Percentiles rank a stretch among this genome's conserved stretches.
These are phyloP conservation scores for Mimosa bimucronata DNA, from an alignment of 306 rosid species.

Conservation along the genomic window DNA sequence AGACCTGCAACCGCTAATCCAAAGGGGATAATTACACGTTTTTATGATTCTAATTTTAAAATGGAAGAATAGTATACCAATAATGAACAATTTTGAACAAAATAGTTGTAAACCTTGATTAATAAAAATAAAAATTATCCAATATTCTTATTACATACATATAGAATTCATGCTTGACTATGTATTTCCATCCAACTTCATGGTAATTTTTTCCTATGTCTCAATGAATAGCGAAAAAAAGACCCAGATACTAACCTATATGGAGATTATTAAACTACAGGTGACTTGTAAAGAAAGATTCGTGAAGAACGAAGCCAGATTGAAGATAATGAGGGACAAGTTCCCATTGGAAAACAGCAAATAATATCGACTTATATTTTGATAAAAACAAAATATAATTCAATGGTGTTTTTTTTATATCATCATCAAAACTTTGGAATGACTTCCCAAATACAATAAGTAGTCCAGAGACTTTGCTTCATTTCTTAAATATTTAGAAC, in stretches of 20 bases:
- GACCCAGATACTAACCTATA: background rate
- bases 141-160: background rate
- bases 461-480: no score
- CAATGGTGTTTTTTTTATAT: no score
- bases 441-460: no score
- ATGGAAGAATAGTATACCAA: background rate
- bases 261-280: background rate
- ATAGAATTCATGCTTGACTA: background rate
- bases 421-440: no score
- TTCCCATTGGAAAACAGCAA: background rate
- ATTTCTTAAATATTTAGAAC: no score
- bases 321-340: background rate
- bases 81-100: no score
- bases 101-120: no score
- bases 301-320: no score
- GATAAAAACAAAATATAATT: background rate
- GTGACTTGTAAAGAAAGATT: background rate
- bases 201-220: background rate
- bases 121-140: no score
- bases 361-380: background rate
- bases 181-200: no score
- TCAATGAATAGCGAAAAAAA: background rate
- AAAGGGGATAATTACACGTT: background rate
- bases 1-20: background rate
- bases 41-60: background rate